Percentiles rank a stretch among this genome's conserved stretches.
phyloP scores from a whole-genome alignment of 257 asterid species.

The Plectranthus barbatus region DNA sequence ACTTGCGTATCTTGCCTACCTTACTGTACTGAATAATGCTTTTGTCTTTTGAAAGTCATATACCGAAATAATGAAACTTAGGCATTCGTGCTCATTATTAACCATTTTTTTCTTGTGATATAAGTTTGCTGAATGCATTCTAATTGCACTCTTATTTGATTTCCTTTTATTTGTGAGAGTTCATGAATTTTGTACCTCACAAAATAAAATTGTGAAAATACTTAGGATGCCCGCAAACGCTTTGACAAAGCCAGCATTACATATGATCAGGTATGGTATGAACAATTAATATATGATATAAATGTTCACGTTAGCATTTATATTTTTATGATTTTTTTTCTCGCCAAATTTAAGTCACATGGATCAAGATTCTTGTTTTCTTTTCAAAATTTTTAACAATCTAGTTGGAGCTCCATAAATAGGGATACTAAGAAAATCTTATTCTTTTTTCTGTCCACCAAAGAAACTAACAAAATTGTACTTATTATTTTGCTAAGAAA shows the following conservation, averaged over 20 bases:
- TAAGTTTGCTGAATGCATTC: not conserved
- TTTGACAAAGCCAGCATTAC: conserved; percentile 81
- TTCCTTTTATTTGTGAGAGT: not conserved
- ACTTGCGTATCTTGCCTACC: not conserved
- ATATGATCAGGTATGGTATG: conserved; percentile 83
- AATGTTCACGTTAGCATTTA: not conserved
- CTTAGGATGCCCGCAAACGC: conserved; percentile 97
- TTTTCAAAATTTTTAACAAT: not conserved
- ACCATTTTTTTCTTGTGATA: conserved; percentile 5
- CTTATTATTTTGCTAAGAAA: not conserved
- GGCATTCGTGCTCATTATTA: not conserved
- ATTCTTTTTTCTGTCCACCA: not conserved
- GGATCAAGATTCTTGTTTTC: not conserved
- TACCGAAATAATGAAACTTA: too few relatives aligned
- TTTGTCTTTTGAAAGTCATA: not conserved
- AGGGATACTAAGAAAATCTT: not conserved
- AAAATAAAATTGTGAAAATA: conserved; percentile 11
- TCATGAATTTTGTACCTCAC: conserved; percentile 16
- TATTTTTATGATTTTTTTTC: not conserved
- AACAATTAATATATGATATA: not conserved
- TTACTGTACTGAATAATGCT: not conserved
- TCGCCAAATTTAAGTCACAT: not conserved
- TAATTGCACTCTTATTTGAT: not conserved
- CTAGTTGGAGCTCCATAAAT: not conserved
- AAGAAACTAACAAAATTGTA: not conserved